Evolutionary conservation across 805 yeast species (phyloP).

Genomic region (Clavispora phyllophila): DNA sequence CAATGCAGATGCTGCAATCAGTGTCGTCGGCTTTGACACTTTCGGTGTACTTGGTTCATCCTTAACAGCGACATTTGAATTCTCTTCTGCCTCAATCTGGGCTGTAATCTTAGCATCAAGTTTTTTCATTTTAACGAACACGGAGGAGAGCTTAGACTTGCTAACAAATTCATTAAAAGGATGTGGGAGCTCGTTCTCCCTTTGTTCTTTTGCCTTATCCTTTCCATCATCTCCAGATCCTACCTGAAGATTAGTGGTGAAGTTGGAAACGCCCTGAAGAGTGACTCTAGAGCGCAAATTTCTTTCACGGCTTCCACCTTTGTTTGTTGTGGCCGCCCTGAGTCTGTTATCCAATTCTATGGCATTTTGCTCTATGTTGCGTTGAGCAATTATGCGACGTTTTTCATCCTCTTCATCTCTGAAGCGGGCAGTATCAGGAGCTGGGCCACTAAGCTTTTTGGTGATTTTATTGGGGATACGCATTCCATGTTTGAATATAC

Average conservation of each 20-base stretch:
- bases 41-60: constrained; percentile 3
- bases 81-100: neutral
- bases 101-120: constrained; percentile 16
- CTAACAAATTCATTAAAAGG: constrained; percentile 13
- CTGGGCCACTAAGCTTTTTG: constrained; percentile 5
- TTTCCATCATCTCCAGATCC: constrained; percentile 1
- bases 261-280: constrained; percentile 7
- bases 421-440: constrained; percentile 2
- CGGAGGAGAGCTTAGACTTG: constrained; percentile 15
- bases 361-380: constrained; percentile 6
- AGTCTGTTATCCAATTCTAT: constrained; percentile 10
- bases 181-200: constrained; percentile 9
- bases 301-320: constrained; percentile 3
- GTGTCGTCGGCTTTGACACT: neutral
- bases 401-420: constrained; percentile 4
- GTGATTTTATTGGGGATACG: constrained; percentile 9
- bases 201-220: constrained; percentile 7
- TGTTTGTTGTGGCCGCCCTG: constrained; percentile 9
- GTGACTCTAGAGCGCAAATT: constrained; percentile 11
- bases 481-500: constrained; percentile 9
- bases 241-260: constrained; percentile 7
- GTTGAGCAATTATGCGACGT: constrained; percentile 1
- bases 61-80: neutral
- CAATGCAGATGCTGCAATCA: no score
- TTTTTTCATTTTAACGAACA: constrained; percentile 18